Evolutionary conservation across 202 grass and related monocot species (phyloP), one percentile per base, ranked within the genome.

Genomic region (Elaeis oleifera): DNA sequence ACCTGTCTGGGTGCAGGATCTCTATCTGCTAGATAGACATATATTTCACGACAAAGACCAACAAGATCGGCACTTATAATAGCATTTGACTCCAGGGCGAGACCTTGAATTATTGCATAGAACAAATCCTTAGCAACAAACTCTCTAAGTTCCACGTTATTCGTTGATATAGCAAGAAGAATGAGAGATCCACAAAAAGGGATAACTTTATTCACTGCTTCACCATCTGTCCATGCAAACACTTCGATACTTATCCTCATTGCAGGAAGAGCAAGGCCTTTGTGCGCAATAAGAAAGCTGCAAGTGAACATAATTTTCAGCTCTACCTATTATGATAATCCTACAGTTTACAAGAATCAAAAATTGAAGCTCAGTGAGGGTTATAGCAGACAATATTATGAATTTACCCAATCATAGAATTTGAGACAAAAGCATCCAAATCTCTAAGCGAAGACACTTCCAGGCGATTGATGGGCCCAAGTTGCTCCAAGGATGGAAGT

Each of bases 21-120:
- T 78, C 77, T 75, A 65, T 97, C 87, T 66, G 84, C 84, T 48
- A 97, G 63, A 84, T 89, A 97, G 27, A 91, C 59, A 67, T 97
- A 97, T 91, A 97, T 97, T 82, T 97, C 87, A 61, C 92, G 92
- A 88, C 92, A 97, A 73, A 91, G 81, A 52, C 84, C 92, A 77
- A 97, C 74, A 78, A 97, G 84, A 25, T 97, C 92, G 49, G 92
- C 76, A 65, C 92, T 84, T 18, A 79, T 83, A 64, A 85, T 52
- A 27, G 88, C 80, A 85, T 97, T 91, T 64, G 83, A 92, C 55
- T 91, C 92, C 18, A 86, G 53, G 59, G 88, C 68, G 63, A 97
- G 76, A 26, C 81, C 82, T 11, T 92, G 79, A 76, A 92, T 86
- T 83, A 86, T 76, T 75, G 92, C 86, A 77, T 78, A 81, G 71